Percentiles rank a stretch among this genome's conserved stretches.
These are phyloP conservation scores for Penicillium freii DNA, from an alignment of 2,329 filamentous ascomycete genomes.

Conservation along the genomic window DNA sequence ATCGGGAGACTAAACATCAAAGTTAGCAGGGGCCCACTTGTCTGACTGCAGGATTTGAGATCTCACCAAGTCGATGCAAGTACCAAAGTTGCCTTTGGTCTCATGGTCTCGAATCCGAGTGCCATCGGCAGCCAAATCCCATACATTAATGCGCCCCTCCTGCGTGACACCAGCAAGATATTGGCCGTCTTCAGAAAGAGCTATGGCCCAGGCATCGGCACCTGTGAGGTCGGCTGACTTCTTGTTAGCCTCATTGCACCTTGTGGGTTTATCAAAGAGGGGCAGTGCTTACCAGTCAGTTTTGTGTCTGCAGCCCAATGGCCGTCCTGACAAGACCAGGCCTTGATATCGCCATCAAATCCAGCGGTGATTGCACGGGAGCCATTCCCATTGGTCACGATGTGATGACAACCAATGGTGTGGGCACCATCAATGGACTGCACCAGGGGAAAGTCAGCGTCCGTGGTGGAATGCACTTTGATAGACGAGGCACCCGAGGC, in stretches of 20 bases:
- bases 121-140: conserved; percentile 62
- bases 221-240: conserved; percentile 37
- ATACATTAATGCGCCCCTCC: conserved; percentile 85
- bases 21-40: neutral
- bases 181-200: conserved; percentile 77
- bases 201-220: conserved; percentile 81
- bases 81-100: conserved; percentile 88
- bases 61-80: conserved; percentile 74
- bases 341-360: conserved; percentile 82
- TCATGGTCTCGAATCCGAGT: conserved; percentile 79
- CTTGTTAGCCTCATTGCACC: conserved; percentile 5
- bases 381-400: conserved; percentile 69
- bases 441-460: conserved; percentile 69
- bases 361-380: conserved; percentile 76
- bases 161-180: conserved; percentile 85
- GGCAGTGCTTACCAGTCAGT: conserved; percentile 41
- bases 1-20: conserved; percentile 57
- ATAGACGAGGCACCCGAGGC: conserved; percentile 81
- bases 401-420: conserved; percentile 85
- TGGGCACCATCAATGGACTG: conserved; percentile 81
- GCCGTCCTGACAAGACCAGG: conserved; percentile 67
- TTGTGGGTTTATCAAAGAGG: neutral
- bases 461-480: conserved; percentile 72
- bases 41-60: conserved; percentile 3
- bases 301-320: conserved; percentile 54